Conservation (phyloP, 2,329 filamentous ascomycete genomes). For the Mycocentrospora acerina region DNA sequence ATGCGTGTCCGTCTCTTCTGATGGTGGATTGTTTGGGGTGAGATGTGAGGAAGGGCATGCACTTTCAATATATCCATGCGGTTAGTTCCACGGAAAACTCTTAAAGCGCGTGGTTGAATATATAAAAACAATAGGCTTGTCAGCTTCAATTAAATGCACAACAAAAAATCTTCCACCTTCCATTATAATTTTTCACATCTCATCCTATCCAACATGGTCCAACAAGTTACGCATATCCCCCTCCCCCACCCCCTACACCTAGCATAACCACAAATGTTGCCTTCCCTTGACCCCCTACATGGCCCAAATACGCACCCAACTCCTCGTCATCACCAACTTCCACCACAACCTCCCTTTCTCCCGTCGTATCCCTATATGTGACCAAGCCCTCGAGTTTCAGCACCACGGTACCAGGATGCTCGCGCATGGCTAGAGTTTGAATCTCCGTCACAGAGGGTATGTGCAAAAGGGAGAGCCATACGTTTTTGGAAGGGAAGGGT, state of each 20-base stretch:
- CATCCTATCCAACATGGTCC: no score
- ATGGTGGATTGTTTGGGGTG: no score
- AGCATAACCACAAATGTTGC: constrained; percentile 53
- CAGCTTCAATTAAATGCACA: no score
- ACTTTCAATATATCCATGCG: no score
- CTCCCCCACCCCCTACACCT: constrained; percentile 5
- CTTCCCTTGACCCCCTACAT: constrained; percentile 58
- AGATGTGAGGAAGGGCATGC: no score
- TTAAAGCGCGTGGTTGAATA: no score
- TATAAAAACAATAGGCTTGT: no score
- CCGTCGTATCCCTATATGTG: constrained; percentile 40
- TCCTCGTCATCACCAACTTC: constrained; percentile 71
- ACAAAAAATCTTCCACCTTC: no score
- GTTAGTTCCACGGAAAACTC: no score
- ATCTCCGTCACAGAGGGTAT: constrained; percentile 63
- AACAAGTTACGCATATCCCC: constrained; percentile 7
- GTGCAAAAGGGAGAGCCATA: constrained; percentile 68
- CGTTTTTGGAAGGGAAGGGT: constrained; percentile 45
- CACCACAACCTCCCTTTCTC: constrained; percentile 62
- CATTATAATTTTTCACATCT: no score
- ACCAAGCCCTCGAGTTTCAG: constrained; percentile 67
- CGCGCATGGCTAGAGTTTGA: constrained; percentile 60
- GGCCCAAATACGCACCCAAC: constrained; percentile 69
- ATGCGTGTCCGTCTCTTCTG: no score
- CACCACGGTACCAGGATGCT: constrained; percentile 62